These are phyloP conservation scores for Erythrophleum ivorense DNA, from an alignment of 331 rosid species.

Conservation along the genomic window DNA sequence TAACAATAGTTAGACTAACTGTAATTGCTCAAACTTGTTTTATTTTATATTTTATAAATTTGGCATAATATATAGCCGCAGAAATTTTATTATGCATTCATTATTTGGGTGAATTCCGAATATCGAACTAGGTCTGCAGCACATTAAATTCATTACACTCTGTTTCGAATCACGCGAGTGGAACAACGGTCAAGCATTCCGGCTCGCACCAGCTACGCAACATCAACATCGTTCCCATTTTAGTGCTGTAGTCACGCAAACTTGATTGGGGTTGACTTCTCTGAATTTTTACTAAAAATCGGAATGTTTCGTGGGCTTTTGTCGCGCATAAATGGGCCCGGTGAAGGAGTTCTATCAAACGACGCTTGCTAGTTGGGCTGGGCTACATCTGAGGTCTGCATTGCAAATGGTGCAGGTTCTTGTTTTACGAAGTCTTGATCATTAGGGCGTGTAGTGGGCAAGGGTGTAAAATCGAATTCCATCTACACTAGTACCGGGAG, in stretches of 20 bases:
- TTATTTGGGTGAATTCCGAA: constrained; percentile 40
- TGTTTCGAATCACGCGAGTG: constrained; percentile 46
- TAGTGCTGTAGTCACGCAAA: not conserved
- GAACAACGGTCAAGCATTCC: constrained; percentile 38
- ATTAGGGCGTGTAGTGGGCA: too few relatives aligned
- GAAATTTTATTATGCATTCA: constrained; percentile 38
- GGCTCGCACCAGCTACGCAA: too few relatives aligned
- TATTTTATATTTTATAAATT: not conserved
- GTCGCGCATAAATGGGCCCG: not conserved
- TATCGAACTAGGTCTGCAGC: constrained; percentile 39
- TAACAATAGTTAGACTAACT: not conserved
- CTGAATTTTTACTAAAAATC: not conserved
- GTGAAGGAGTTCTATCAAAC: not conserved
- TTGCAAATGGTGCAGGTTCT: not conserved
- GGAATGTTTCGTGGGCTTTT: too few relatives aligned
- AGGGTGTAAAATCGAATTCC: too few relatives aligned
- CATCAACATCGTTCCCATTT: too few relatives aligned
- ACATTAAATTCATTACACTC: constrained; percentile 41
- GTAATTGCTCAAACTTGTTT: not conserved
- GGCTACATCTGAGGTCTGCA: not conserved
- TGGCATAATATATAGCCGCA: not conserved
- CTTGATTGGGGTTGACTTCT: not conserved
- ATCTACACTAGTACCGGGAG: too few relatives aligned
- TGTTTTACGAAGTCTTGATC: not conserved
- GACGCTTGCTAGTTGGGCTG: not conserved